phyloP scores from a whole-genome alignment of 495 filamentous ascomycete species.

The Annulohypoxylon bovei region DNA sequence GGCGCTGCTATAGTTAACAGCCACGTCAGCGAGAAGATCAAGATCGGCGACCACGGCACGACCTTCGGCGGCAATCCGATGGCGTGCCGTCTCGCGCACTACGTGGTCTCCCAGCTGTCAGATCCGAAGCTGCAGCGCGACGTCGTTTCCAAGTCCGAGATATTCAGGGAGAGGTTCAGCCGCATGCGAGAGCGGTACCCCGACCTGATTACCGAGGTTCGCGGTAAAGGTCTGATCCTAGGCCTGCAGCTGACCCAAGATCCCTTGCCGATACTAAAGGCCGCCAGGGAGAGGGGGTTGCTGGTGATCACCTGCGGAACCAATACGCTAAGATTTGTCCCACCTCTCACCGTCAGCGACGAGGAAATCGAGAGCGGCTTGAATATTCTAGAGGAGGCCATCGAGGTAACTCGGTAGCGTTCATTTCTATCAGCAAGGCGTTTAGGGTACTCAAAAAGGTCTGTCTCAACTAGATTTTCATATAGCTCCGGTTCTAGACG shows the following conservation, averaged over 20 bases:
- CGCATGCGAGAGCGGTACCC: slow-evolving; percentile 73
- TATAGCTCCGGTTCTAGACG: background rate
- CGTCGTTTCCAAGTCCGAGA: slow-evolving; percentile 70
- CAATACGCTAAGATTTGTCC: slow-evolving; percentile 88
- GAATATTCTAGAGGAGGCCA: slow-evolving; percentile 78
- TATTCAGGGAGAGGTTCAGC: slow-evolving; percentile 73
- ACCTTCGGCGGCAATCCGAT: slow-evolving; percentile 97
- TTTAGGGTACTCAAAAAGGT: slow-evolving; percentile 22
- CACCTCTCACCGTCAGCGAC: slow-evolving; percentile 78
- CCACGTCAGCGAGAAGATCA: slow-evolving; percentile 81
- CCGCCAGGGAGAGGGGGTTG: slow-evolving; percentile 87
- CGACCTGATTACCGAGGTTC: slow-evolving; percentile 75
- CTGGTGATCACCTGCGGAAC: slow-evolving; percentile 91
- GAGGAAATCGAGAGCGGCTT: slow-evolving; percentile 80
- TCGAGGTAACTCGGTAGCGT: slow-evolving; percentile 55
- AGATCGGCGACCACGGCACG: slow-evolving; percentile 93
- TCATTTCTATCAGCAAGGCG: slow-evolving; percentile 21
- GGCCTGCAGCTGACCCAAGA: slow-evolving; percentile 82
- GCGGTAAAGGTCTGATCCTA: slow-evolving; percentile 85
- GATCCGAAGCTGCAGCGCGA: slow-evolving; percentile 68
- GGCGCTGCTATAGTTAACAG: slow-evolving; percentile 88
- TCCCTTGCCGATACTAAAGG: slow-evolving; percentile 76
- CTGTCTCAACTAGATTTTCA: slow-evolving; percentile 7
- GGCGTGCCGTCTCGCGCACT: slow-evolving; percentile 81
- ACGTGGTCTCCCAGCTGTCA: slow-evolving; percentile 79